Conservation (phyloP, 2,329 filamentous ascomycete genomes). For the Westerdykella sp. region DNA sequence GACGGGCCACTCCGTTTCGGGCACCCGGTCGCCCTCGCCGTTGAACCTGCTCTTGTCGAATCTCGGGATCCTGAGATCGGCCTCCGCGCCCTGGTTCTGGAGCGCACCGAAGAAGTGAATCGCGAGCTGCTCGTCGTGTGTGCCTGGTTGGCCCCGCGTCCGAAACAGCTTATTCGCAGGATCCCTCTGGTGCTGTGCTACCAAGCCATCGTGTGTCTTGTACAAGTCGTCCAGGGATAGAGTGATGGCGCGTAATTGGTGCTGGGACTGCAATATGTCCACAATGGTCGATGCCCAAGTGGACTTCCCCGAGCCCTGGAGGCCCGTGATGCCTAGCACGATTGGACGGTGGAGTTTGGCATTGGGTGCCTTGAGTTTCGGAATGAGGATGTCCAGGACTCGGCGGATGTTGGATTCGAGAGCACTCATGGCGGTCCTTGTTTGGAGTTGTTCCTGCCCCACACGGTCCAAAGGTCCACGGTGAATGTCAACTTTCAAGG, state of each 20-base stretch:
- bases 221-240: constrained; percentile 74
- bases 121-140: constrained; percentile 69
- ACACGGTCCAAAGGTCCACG: too few species aligned
- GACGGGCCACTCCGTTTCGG: constrained; percentile 54
- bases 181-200: constrained; percentile 57
- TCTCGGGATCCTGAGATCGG: constrained; percentile 57
- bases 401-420: constrained; percentile 25
- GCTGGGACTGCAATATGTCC: constrained; percentile 15
- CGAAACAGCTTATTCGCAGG: constrained; percentile 70
- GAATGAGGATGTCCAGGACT: constrained; percentile 23
- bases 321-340: constrained; percentile 81
- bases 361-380: constrained; percentile 18
- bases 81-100: constrained; percentile 41
- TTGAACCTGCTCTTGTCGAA: constrained; percentile 79
- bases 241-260: constrained; percentile 24
- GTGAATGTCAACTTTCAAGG: too few species aligned
- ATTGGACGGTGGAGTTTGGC: constrained; percentile 55
- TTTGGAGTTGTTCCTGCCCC: too few species aligned
- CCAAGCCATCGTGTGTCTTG: constrained; percentile 64
- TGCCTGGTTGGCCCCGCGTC: constrained; percentile 75
- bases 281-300: constrained; percentile 57
- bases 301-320: constrained; percentile 90
- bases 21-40: constrained; percentile 70
- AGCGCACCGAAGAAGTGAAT: constrained; percentile 57
- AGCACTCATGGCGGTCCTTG: too few species aligned